phyloP scores from a whole-genome alignment of 1,284 basidiomycete genomes.

The Meripilus lineatus region DNA sequence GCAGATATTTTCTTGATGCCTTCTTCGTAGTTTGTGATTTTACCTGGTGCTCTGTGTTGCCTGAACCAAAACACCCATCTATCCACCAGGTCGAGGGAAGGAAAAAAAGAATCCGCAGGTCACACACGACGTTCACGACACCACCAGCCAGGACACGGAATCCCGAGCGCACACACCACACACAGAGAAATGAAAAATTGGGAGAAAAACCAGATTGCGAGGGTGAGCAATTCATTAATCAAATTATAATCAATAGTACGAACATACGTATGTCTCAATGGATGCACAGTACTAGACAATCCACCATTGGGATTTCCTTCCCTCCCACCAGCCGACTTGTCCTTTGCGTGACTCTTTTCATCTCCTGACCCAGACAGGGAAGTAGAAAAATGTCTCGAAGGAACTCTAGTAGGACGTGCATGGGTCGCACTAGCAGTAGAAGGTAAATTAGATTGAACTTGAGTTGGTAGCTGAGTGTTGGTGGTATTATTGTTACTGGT shows the following conservation, averaged over 20 bases:
- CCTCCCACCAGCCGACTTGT: slow-evolving; percentile 30
- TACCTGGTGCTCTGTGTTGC: slow-evolving; percentile 76
- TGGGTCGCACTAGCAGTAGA: slow-evolving; percentile 25
- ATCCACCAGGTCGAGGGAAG: slow-evolving; percentile 1
- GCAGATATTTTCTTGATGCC: slow-evolving; percentile 82
- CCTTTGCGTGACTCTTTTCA: slow-evolving; percentile 41
- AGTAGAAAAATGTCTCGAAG: slow-evolving; percentile 74
- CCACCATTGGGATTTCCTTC: slow-evolving; percentile 33
- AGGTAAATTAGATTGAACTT: slow-evolving; percentile 14
- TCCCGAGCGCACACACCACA: background rate
- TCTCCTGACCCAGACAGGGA: slow-evolving; percentile 42
- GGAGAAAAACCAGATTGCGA: background rate
- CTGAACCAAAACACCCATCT: slow-evolving; percentile 88
- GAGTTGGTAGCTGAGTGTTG: slow-evolving; percentile 4
- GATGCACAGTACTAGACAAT: slow-evolving; percentile 44
- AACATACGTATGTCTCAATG: slow-evolving; percentile 83
- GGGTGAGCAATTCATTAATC: slow-evolving; percentile 18
- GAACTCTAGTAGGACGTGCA: slow-evolving; percentile 14
- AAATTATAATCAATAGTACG: slow-evolving; percentile 35
- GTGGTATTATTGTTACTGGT: background rate
- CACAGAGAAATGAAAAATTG: background rate
- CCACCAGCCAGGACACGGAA: background rate
- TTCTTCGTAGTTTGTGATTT: slow-evolving; percentile 77
- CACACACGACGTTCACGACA: background rate
- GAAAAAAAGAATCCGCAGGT: background rate